A percentile compares a stretch with the other conserved stretches of the same genome.
These are phyloP conservation scores for Colletotrichum sp. DNA, from an alignment of 2,329 filamentous ascomycete genomes.

Conservation along the genomic window DNA sequence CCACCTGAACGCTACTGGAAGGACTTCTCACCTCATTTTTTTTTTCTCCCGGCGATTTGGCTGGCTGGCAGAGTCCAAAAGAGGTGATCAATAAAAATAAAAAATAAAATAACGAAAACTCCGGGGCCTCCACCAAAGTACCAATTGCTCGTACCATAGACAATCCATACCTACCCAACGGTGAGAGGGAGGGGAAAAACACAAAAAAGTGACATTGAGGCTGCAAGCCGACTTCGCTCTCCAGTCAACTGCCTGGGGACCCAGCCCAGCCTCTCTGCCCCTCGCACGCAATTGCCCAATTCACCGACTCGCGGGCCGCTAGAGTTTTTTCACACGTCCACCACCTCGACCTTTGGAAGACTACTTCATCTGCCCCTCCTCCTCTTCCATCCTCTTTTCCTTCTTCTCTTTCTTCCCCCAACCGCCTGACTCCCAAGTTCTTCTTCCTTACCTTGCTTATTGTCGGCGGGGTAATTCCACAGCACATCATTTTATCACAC, in stretches of 20 bases:
- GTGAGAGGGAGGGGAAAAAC: background rate
- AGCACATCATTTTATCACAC: background rate
- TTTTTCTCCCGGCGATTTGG: background rate
- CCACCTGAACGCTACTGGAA: slow-evolving; percentile 3
- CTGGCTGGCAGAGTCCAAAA: background rate
- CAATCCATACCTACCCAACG: background rate
- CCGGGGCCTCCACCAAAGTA: background rate
- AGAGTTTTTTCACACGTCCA: slow-evolving; percentile 8
- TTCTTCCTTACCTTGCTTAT: slow-evolving; percentile 5
- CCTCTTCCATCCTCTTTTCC: background rate
- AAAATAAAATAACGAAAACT: background rate
- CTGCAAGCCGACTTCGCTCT: slow-evolving; percentile 16
- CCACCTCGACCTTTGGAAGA: background rate
- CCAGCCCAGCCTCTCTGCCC: slow-evolving; percentile 12
- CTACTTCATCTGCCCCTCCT: slow-evolving; percentile 18
- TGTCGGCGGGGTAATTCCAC: slow-evolving; percentile 16
- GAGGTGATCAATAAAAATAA: background rate
- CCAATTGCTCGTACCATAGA: background rate
- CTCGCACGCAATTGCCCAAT: slow-evolving; percentile 21
- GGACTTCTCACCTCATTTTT: slow-evolving; percentile 14
- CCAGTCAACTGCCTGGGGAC: slow-evolving; percentile 8
- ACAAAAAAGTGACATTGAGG: background rate
- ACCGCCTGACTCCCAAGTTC: slow-evolving; percentile 5
- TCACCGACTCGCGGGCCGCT: slow-evolving; percentile 16
- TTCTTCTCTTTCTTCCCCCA: background rate